These are phyloP conservation scores for Globisporangium viniferum DNA, from an alignment of 352 stramenopile genomes.

Conservation along the genomic window DNA sequence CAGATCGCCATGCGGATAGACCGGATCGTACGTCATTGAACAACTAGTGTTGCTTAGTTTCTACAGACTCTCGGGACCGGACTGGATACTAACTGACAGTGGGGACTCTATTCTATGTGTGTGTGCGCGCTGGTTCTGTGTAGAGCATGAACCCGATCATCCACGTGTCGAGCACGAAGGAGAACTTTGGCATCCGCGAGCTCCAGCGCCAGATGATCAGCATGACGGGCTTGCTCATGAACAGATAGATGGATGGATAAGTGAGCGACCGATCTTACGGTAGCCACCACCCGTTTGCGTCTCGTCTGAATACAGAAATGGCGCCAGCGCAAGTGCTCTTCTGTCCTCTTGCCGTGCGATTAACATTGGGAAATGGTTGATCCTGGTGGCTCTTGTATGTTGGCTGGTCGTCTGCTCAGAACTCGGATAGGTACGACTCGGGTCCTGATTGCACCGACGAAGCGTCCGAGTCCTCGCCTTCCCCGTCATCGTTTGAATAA, in stretches of 20 bases:
- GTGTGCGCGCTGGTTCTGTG: neutral
- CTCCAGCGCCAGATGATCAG: conserved; percentile 71
- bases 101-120: neutral
- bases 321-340: neutral
- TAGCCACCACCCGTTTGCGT: neutral
- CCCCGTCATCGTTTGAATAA: conserved; percentile 14
- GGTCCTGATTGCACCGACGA: conserved; percentile 28
- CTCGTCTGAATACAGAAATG: neutral
- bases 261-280: neutral
- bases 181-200: conserved; percentile 72
- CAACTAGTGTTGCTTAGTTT: too few relatives aligned
- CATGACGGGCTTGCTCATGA: conserved; percentile 50
- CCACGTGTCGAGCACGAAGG: conserved; percentile 75
- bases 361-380: too few relatives aligned
- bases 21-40: conserved; percentile 35
- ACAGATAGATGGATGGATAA: neutral
- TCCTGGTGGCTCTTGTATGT: neutral
- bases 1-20: conserved; percentile 40
- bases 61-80: too few relatives aligned
- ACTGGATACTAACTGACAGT: neutral
- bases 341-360: neutral
- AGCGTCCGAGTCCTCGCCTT: conserved; percentile 17
- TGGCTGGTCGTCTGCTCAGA: conserved; percentile 19
- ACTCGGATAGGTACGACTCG: conserved; percentile 27
- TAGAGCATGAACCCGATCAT: conserved; percentile 84